Percentiles rank a stretch among this genome's conserved stretches.
Conservation (phyloP, 2,329 filamentous ascomycete species). For the Sarocladium brachiariae region DNA sequence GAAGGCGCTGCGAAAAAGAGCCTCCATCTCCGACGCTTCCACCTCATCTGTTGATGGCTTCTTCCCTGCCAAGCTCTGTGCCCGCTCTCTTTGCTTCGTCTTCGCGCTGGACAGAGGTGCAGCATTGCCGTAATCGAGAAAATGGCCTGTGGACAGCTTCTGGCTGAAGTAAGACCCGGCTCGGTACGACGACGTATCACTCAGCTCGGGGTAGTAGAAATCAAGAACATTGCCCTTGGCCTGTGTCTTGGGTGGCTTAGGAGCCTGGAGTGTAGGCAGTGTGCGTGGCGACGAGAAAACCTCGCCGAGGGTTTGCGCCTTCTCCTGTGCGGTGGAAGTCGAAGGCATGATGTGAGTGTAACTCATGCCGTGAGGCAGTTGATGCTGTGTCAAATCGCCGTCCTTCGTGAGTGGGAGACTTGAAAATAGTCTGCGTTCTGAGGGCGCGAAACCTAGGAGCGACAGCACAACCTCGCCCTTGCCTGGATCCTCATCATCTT, state of each 20-base stretch:
- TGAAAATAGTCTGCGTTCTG: conserved; percentile 75
- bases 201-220: conserved; percentile 47
- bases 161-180: conserved; percentile 60
- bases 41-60: conserved; percentile 50
- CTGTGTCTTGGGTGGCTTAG: conserved; percentile 63
- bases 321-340: conserved; percentile 30
- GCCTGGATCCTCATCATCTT: conserved; percentile 33
- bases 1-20: conserved; percentile 69
- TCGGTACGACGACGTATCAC: conserved; percentile 47
- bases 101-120: conserved; percentile 46
- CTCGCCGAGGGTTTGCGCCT: conserved; percentile 61
- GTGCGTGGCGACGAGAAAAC: conserved; percentile 63
- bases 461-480: conserved; percentile 54
- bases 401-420: conserved; percentile 52
- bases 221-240: conserved; percentile 54
- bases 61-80: conserved; percentile 57
- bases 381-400: conserved; percentile 31
- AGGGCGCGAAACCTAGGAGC: conserved; percentile 66
- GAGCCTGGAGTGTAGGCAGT: conserved; percentile 60
- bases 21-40: conserved; percentile 62
- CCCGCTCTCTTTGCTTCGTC: conserved; percentile 64
- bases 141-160: conserved; percentile 58
- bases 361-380: conserved; percentile 68
- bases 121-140: conserved; percentile 63
- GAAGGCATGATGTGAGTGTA: conserved; percentile 29